Conservation (phyloP, 2,329 filamentous ascomycete species). For the Clonostachys rhizophaga region DNA sequence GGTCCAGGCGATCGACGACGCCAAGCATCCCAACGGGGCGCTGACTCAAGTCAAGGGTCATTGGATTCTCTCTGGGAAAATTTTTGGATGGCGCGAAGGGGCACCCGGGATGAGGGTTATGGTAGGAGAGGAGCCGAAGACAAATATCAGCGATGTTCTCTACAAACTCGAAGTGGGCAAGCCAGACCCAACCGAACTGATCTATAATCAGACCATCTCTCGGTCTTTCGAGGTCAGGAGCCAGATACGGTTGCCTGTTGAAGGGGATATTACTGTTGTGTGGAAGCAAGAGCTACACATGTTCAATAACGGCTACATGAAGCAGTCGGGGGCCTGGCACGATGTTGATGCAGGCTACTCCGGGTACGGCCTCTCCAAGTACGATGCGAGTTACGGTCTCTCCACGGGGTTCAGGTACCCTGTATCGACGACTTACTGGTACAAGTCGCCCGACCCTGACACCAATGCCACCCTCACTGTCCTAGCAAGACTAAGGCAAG, state of each 20-base stretch:
- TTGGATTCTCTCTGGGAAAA: slow-evolving; percentile 75
- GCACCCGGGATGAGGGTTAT: slow-evolving; percentile 20
- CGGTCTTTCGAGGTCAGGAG: slow-evolving; percentile 56
- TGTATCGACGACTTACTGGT: slow-evolving; percentile 2
- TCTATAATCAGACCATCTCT: slow-evolving; percentile 44
- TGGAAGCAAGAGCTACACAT: slow-evolving; percentile 59
- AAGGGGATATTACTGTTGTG: slow-evolving; percentile 14
- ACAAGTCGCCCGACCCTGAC: neutral
- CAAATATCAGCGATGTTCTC: slow-evolving; percentile 37
- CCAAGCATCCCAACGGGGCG: slow-evolving; percentile 34
- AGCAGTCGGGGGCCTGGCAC: slow-evolving; percentile 33
- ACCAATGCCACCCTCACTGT: slow-evolving; percentile 9
- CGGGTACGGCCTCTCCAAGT: slow-evolving; percentile 5
- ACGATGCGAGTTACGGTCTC: neutral
- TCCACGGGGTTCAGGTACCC: slow-evolving; percentile 8
- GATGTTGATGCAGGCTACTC: slow-evolving; percentile 7
- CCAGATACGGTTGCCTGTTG: slow-evolving; percentile 32
- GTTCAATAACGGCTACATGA: slow-evolving; percentile 43
- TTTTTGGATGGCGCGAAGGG: slow-evolving; percentile 70
- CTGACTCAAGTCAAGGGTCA: slow-evolving; percentile 32
- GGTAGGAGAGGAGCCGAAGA: slow-evolving; percentile 44
- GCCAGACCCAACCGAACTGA: neutral
- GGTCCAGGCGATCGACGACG: slow-evolving; percentile 60
- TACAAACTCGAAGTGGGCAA: slow-evolving; percentile 36
- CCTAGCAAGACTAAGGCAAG: slow-evolving; percentile 31